phyloP scores from a whole-genome alignment of 768 basidiomycete genomes.

The Gyrodon lividus region DNA sequence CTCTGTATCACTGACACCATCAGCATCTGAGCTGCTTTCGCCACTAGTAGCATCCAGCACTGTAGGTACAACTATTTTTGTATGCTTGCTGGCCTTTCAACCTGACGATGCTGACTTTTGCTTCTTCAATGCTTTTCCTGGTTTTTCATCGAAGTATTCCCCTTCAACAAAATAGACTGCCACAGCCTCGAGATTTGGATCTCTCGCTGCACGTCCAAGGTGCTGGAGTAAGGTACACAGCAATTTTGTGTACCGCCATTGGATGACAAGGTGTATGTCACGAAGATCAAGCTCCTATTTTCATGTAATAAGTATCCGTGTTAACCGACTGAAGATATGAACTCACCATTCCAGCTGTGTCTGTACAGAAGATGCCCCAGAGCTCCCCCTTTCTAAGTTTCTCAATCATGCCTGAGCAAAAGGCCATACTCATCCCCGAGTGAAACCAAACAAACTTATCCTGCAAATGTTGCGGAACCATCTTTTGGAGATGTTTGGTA shows the following conservation, averaged over 20 bases:
- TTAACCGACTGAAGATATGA: neutral
- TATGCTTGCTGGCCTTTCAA: constrained; percentile 4
- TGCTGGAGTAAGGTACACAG: constrained; percentile 16
- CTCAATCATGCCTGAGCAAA: constrained; percentile 3
- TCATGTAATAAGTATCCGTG: neutral
- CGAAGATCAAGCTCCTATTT: neutral
- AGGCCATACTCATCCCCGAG: constrained; percentile 19
- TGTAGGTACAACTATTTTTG: neutral
- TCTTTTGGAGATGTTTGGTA: neutral
- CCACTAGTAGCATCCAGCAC: neutral
- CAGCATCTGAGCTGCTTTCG: neutral
- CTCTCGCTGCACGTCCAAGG: constrained; percentile 9
- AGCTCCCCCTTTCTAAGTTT: constrained; percentile 13
- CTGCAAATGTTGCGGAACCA: neutral
- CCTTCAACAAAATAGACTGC: constrained; percentile 16
- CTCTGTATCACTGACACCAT: neutral
- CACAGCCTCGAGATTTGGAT: neutral
- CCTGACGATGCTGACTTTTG: constrained; percentile 14
- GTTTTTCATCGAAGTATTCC: constrained; percentile 11
- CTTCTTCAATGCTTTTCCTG: neutral
- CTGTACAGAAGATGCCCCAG: constrained; percentile 31
- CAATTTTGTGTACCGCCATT: constrained; percentile 8
- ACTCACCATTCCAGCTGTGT: constrained; percentile 38
- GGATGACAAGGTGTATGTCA: neutral
- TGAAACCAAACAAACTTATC: constrained; percentile 27